These are phyloP conservation scores for Podila clonocystis DNA, from an alignment of 192 early-diverging fungal genomes.

Conservation along the genomic window DNA sequence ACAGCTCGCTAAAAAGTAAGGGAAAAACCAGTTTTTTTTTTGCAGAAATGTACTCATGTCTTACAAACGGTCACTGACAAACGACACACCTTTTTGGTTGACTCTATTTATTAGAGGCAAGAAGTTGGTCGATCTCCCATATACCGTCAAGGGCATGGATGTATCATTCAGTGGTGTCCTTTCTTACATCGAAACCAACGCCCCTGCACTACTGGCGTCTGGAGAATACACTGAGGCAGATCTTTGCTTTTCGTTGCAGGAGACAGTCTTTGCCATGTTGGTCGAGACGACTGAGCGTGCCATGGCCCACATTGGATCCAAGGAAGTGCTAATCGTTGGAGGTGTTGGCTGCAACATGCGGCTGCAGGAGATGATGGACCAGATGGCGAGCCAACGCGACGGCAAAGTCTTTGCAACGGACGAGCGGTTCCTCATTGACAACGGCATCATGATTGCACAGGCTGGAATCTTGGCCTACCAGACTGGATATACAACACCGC, in stretches of 20 bases:
- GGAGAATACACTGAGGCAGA: constrained; percentile 79
- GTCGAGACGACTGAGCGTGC: constrained; percentile 99
- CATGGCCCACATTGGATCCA: constrained; percentile 96
- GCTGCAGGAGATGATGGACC: constrained; percentile 97
- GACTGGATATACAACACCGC: constrained; percentile 80
- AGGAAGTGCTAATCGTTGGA: constrained; percentile 94
- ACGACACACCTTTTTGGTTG: not conserved
- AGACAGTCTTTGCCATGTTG: constrained; percentile 98
- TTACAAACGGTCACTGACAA: not conserved
- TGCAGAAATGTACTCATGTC: not conserved
- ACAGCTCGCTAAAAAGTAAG: constrained; percentile 88
- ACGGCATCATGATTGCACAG: constrained; percentile 99
- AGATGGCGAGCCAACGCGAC: constrained; percentile 90
- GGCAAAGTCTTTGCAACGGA: constrained; percentile 96
- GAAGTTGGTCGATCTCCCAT: constrained; percentile 90
- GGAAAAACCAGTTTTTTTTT: not conserved
- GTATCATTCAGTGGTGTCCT: constrained; percentile 98
- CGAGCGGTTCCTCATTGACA: constrained; percentile 98
- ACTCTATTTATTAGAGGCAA: constrained; percentile 67
- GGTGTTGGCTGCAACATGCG: constrained; percentile 97
- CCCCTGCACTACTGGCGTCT: constrained; percentile 64
- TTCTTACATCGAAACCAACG: constrained; percentile 83
- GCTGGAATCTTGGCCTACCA: constrained; percentile 89
- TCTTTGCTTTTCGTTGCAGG: constrained; percentile 97
- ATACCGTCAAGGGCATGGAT: constrained; percentile 99